Evolutionary conservation across 371 early-diverging fungal genomes (phyloP), one percentile per base, ranked within the genome.

Genomic region (Mortierella sp.): DNA sequence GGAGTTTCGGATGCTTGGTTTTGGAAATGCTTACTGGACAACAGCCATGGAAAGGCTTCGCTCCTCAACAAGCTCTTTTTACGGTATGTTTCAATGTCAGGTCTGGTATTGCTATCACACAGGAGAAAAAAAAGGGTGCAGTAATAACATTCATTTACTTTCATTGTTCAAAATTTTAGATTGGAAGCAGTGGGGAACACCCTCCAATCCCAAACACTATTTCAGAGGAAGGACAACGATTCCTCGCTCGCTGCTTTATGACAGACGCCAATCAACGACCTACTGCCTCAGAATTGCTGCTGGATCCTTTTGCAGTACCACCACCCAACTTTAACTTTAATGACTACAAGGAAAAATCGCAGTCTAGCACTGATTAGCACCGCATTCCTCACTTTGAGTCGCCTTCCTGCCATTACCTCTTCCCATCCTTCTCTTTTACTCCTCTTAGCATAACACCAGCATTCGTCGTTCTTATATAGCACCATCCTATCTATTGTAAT

Each of bases 1-100:
- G 86, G 94, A 89, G 94, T 63, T 80, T 95, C 43, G 96, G 96
- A n/a, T 96, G 96, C 70, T 85, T 96, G 6, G 90, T 94, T 9
- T 81, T 96, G 40, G 97, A 97, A 80, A 96, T 97, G 97, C 86
- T 96, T 73, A 93, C 97, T n/a, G 97, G 96, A 0, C 85, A 92
- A 40, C 87, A 91, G 63, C 97, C 97, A 4, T 97, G 97, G 97
- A 78, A 87, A 30, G 85, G 87, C n/a, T 72, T 89, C 40, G 87
- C 89, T 59, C 91, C 92, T 65, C 88, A 94, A 40, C 90, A 93
- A 62, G 90, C 93, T 20, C 85, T 94, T 47, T 94, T 91, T 77
- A 90, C 90, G 62, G 90, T 94, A 84, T 75, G 86, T 18, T 32
- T 4, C 30, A 16, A 43, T 62, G 26, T 28, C 24, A 30, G 18